Percentiles rank a stretch among this genome's conserved stretches.
phyloP scores from a whole-genome alignment of 345 rosid species.

The Combretum micranthum region DNA sequence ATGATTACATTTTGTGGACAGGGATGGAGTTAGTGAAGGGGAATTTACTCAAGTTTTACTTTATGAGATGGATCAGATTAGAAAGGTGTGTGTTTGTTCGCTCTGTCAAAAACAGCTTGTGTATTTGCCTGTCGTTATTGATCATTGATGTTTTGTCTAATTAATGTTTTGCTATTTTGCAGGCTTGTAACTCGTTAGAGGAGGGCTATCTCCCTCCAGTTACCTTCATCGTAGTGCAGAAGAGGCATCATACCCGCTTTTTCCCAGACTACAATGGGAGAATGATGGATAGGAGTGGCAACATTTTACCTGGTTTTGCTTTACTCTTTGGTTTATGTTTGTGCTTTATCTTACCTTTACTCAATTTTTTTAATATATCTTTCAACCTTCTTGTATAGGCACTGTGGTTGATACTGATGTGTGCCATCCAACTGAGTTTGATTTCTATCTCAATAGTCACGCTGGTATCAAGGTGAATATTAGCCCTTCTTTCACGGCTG shows the following conservation, averaged over 20 bases:
- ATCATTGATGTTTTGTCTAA: too few relatives aligned
- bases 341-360: neutral
- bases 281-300: conserved; percentile 53
- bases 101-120: too few relatives aligned
- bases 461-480: conserved; percentile 74
- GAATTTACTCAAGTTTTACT: too few relatives aligned
- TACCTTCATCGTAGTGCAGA: conserved; percentile 75
- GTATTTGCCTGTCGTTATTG: too few relatives aligned
- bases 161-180: neutral
- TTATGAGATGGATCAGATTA: too few relatives aligned
- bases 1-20: too few relatives aligned
- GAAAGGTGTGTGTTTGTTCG: too few relatives aligned
- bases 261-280: conserved; percentile 37
- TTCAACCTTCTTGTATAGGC: conserved; percentile 27
- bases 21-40: too few relatives aligned
- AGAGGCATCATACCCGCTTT: too few relatives aligned
- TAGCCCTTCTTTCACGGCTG: too few relatives aligned
- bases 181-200: conserved; percentile 67
- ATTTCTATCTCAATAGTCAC: conserved; percentile 78
- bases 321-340: neutral
- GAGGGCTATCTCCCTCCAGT: conserved; percentile 46
- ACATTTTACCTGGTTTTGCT: conserved; percentile 56
- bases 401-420: conserved; percentile 73
- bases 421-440: conserved; percentile 66
- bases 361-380: neutral